Evolutionary conservation across 179 eudicot genomes (phyloP), one percentile per base, ranked within the genome.

Genomic region (Silene vulgaris): DNA sequence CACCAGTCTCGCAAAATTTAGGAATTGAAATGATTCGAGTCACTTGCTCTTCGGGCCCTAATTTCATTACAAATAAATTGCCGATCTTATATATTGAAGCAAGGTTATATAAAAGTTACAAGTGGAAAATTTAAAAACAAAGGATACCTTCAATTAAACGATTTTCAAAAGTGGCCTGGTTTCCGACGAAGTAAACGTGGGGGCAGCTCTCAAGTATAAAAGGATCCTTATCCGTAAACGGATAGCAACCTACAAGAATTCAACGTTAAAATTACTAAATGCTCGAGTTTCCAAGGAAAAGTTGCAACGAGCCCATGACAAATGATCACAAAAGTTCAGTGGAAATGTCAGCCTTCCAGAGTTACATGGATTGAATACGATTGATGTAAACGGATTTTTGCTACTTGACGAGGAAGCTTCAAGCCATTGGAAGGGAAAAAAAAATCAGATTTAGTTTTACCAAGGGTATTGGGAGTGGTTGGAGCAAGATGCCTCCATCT

Each of bases 401-500:
- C 48, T 40, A 40, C 48, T 40, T 40, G 48, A 40, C 48, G 12
- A 40, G 48, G 48, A 40, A 40, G 48, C 40, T 35, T 35, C 5
- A 35, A 7, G 40, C 5, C 40, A 35, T 35, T 35, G 40, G 40
- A 40, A 12, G 11, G 52, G 54, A 13, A 29, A n/a, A 20, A 19
- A 71, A 5, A 11, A 19, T n/a, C 57, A 68, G 37, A 59, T 48
- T 28, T 48, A 40, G 62, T 29, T 67, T 54, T 85, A 92, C 99
- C 99, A 28, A 95, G 91, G 73, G 99, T 95, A 80, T 90, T 95
- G 21, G 99, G 99, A 62, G 97, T 86, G 57, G 97, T 89, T 76
- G 99, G 99, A 30, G 97, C 96, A 57, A 95, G 75, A 85, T 95
- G 99, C 81, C 99, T 89, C 97, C 99, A 95, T 81, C 84, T 89